phyloP scores from a whole-genome alignment of 208 protist genomes.

The Crithidia acanthocephali region DNA sequence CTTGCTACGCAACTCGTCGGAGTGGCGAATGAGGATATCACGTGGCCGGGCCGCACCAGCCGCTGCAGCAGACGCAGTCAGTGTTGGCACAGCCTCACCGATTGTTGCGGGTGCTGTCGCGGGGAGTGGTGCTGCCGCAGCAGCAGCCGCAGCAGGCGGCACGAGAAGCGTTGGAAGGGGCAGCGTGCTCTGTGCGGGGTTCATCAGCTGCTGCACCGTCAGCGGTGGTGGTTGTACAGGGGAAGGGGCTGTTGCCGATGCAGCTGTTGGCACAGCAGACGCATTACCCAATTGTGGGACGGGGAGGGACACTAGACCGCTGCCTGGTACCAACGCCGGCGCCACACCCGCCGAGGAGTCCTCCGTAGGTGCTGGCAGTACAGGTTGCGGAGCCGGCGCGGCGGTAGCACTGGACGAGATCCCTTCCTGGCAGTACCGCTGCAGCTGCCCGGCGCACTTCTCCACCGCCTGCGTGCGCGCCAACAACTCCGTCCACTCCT shows the following conservation, averaged over 20 bases:
- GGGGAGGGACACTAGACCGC: constrained; percentile 1
- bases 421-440: constrained; percentile 51
- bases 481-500: constrained; percentile 53
- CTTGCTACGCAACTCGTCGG: constrained; percentile 48
- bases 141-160: background rate
- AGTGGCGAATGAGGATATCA: constrained; percentile 61
- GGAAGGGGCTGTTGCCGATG: background rate
- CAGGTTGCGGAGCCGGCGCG: background rate
- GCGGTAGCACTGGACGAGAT: background rate
- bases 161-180: background rate
- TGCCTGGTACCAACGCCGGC: background rate
- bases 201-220: background rate
- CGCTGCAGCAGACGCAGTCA: background rate
- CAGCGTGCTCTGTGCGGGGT: background rate
- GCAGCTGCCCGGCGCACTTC: constrained; percentile 38
- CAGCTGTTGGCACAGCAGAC: background rate
- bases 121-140: background rate
- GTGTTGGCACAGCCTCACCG: no score
- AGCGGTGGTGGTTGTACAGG: constrained; percentile 17
- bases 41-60: constrained; percentile 39
- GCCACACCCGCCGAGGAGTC: background rate
- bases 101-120: background rate
- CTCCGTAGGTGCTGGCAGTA: background rate
- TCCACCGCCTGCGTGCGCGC: constrained; percentile 37
- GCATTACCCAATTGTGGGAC: background rate